phyloP scores from a whole-genome alignment of 2,329 filamentous ascomycete species.

The Colletotrichum melonis region DNA sequence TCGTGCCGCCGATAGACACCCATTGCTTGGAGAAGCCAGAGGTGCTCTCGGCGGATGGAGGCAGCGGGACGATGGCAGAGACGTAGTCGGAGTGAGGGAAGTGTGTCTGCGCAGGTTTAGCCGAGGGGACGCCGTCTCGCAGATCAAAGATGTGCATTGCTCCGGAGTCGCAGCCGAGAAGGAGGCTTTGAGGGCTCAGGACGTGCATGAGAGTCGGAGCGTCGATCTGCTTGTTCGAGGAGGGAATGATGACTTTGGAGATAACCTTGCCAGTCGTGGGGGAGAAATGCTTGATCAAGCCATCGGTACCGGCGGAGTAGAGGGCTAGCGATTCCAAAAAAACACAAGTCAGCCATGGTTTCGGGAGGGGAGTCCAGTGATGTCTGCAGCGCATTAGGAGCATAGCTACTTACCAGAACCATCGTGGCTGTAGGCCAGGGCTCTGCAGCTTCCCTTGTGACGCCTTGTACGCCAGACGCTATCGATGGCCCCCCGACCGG shows the following conservation, averaged over 20 bases:
- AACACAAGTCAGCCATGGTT: constrained; percentile 29
- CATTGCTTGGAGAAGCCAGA: constrained; percentile 94
- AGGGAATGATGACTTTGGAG: constrained; percentile 85
- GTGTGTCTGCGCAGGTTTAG: constrained; percentile 81
- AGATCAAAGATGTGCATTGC: constrained; percentile 90
- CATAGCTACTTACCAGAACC: constrained; percentile 72
- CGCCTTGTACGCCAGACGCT: constrained; percentile 87
- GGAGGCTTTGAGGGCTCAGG: constrained; percentile 87
- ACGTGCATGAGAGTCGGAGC: constrained; percentile 84
- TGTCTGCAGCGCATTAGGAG: neutral
- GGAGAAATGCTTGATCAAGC: constrained; percentile 68
- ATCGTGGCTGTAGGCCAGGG: constrained; percentile 81
- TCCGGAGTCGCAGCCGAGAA: constrained; percentile 91
- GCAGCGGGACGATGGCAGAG: constrained; percentile 86
- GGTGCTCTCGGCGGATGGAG: constrained; percentile 82
- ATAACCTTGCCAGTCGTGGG: constrained; percentile 74
- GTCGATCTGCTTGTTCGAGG: constrained; percentile 66
- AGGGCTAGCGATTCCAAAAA: constrained; percentile 53
- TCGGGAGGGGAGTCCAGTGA: neutral
- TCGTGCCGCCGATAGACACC: constrained; percentile 92
- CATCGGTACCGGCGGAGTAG: constrained; percentile 73
- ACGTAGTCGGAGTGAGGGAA: constrained; percentile 94
- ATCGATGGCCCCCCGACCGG: constrained; percentile 81
- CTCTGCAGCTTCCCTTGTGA: constrained; percentile 94
- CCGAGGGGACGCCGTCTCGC: constrained; percentile 68